Evolutionary conservation across 495 filamentous ascomycete genomes (phyloP).

Genomic region (Daldinia grandis): DNA sequence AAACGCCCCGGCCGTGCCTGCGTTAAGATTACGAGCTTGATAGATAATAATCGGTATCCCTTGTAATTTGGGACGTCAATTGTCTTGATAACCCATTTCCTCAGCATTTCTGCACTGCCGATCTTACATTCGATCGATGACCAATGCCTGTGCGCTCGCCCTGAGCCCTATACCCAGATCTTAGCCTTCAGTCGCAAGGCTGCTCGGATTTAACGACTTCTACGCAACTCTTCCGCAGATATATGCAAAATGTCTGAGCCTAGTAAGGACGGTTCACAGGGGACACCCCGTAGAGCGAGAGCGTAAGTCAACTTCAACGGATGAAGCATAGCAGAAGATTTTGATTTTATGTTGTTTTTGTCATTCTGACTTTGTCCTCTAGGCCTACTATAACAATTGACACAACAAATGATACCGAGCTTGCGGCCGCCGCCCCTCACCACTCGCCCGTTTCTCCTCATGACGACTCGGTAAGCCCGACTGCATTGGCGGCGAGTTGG

Average conservation of each 20-base stretch:
- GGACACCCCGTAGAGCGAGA: slow-evolving; percentile 36
- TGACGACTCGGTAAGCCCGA: slow-evolving; percentile 56
- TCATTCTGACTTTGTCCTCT: slow-evolving; percentile 24
- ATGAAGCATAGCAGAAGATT: neutral
- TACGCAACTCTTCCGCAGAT: slow-evolving; percentile 2
- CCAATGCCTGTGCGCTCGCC: slow-evolving; percentile 19
- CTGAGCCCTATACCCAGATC: slow-evolving; percentile 14
- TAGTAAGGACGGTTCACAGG: slow-evolving; percentile 23
- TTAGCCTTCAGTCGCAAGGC: slow-evolving; percentile 23
- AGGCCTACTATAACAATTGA: slow-evolving; percentile 53
- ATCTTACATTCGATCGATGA: slow-evolving; percentile 31
- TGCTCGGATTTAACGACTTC: slow-evolving; percentile 9
- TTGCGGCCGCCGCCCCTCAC: slow-evolving; percentile 45
- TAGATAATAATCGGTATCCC: slow-evolving; percentile 8
- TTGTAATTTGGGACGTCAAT: slow-evolving; percentile 16
- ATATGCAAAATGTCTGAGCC: slow-evolving; percentile 31
- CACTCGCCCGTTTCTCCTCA: slow-evolving; percentile 57
- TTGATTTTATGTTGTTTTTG: neutral
- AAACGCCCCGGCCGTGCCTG: slow-evolving; percentile 14
- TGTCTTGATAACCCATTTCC: slow-evolving; percentile 6
- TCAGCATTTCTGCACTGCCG: slow-evolving; percentile 8
- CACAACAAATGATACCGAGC: slow-evolving; percentile 47
- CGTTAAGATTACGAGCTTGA: neutral
- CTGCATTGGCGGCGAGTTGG: slow-evolving; percentile 55
- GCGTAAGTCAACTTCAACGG: slow-evolving; percentile 28